Conservation (phyloP, 2,329 filamentous ascomycete genomes). For the Thermothelomyces thermophilus region DNA sequence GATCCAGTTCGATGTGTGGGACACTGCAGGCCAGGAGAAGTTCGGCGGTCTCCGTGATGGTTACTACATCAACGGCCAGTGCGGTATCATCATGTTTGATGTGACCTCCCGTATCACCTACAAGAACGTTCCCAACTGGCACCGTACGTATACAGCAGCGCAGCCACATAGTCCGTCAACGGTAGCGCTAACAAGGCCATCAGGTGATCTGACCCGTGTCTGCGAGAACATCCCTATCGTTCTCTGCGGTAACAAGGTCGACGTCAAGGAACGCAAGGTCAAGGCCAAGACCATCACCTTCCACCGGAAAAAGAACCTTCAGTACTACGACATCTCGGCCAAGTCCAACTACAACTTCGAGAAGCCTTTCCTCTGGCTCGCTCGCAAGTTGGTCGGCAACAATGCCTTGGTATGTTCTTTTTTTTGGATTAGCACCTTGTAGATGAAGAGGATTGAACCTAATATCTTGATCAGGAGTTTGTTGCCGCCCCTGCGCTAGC, state of each 20-base stretch:
- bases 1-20: constrained; percentile 99
- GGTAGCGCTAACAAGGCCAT: not conserved
- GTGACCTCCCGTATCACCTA: constrained; percentile 99
- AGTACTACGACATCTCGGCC: constrained; percentile 99
- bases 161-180: not conserved
- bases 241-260: constrained; percentile 98
- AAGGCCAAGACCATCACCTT: constrained; percentile 99
- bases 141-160: constrained; percentile 61
- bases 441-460: constrained; percentile 25
- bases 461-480: constrained; percentile 63
- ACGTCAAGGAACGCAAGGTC: constrained; percentile 99
- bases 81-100: constrained; percentile 99
- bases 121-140: constrained; percentile 99
- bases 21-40: constrained; percentile 98
- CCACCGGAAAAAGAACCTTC: constrained; percentile 99
- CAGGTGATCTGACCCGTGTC: constrained; percentile 95
- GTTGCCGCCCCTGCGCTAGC: constrained; percentile 92
- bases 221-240: constrained; percentile 99
- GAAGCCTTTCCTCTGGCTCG: constrained; percentile 99
- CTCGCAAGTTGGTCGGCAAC: constrained; percentile 97
- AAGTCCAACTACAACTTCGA: constrained; percentile 99
- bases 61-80: constrained; percentile 99
- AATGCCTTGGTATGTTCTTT: constrained; percentile 60
- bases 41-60: constrained; percentile 98
- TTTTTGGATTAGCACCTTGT: not conserved